Percentiles rank a stretch among this genome's conserved stretches.
Evolutionary conservation across 1,284 basidiomycete genomes (phyloP).

Genomic region (Ustilago nuda): DNA sequence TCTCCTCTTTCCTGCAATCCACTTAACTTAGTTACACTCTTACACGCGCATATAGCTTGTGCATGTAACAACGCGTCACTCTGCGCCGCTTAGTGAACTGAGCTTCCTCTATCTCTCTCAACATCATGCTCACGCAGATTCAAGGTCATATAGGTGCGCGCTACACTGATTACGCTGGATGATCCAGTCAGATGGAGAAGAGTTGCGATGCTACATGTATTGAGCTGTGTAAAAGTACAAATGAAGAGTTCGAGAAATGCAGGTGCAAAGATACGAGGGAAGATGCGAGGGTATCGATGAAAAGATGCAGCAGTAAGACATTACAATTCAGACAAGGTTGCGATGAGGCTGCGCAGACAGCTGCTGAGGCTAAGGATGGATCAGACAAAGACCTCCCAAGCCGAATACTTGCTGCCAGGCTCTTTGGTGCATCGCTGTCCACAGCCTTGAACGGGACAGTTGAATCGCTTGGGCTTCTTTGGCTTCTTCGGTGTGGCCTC

Average conservation of each 20-base stretch:
- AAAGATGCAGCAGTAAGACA: neutral
- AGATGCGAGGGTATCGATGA: conserved; percentile 1
- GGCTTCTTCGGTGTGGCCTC: conserved; percentile 17
- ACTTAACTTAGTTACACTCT: no score
- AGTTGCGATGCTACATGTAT: neutral
- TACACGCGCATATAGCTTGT: no score
- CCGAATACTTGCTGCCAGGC: conserved; percentile 42
- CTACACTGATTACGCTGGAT: neutral
- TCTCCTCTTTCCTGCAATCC: no score
- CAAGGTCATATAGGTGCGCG: neutral
- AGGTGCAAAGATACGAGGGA: neutral
- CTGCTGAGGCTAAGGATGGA: neutral
- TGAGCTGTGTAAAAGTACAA: conserved; percentile 37
- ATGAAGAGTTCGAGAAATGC: conserved; percentile 6
- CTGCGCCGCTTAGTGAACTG: neutral
- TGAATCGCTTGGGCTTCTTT: conserved; percentile 49
- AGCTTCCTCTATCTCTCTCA: neutral
- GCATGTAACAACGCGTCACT: neutral
- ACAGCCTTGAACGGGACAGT: conserved; percentile 60
- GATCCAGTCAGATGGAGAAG: neutral
- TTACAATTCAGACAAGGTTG: neutral
- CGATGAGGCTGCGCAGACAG: neutral
- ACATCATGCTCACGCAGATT: neutral
- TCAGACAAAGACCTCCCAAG: conserved; percentile 38
- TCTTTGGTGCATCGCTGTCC: conserved; percentile 58